Base-by-base conservation (phyloP, 371 early-diverging fungal genomes). In the Mortierella sp. region DNA sequence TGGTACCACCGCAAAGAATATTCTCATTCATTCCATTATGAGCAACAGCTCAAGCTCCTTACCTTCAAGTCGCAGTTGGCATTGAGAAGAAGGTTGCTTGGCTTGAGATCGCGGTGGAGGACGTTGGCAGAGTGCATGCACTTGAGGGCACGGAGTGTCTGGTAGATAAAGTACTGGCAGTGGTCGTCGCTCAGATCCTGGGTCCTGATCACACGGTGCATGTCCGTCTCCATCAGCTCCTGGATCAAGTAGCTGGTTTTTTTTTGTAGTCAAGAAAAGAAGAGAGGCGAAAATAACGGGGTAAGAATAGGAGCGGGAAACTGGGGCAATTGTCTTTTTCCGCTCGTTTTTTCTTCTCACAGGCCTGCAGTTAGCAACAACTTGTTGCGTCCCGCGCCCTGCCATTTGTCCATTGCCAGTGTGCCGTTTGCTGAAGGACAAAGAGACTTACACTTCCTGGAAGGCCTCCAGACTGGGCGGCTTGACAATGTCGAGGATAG, bases 41-140 rank as follows among this genome's bases (percentile, higher is more conserved):
- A 11, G 1, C 26, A 57, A 57, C 59, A 59, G 5, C 14, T 31
- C 26, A 51, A 57, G 64, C 9, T 48, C 21, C 44, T 79, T 54
- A 95, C 95, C 93, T 98, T 93, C 54, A 99, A 92, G 88, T 98
- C 98, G 87, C 99, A 99, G 86, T 99, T 98, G 76, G 99, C 98
- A 85, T 99, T 99, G 48, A 99, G 93, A 1, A 99, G 91, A 79
- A 99, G 84, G 87, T 99, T 99, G 76, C 97, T 96, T 48, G 99
- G 99, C 88, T 99, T 99, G 80, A 99, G 91, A 88, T 99, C 99
- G 78, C 99, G 95, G 87, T 99, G 99, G 54, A 99, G 91, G 11
- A 99, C 99, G 82, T 98, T 98, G 31, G 98, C 98, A 28, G 98
- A 97, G 87, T 99, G 99, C 91, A 99, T 98, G 83, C 97, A 98